These are phyloP conservation scores for Orbilia brochopaga DNA, from an alignment of 2,329 filamentous ascomycete genomes.

Conservation along the genomic window DNA sequence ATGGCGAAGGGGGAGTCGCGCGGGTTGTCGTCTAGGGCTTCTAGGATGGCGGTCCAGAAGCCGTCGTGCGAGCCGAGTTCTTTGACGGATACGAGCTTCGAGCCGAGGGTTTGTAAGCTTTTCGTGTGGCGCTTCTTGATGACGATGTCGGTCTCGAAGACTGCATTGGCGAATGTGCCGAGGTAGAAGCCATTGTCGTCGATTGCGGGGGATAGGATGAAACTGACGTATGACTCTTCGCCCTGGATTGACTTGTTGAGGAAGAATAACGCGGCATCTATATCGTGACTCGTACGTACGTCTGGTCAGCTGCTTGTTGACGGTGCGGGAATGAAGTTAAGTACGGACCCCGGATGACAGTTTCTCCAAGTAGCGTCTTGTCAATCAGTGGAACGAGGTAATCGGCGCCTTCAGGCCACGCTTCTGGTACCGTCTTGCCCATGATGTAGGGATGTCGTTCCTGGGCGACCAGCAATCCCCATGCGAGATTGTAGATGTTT, in stretches of 20 bases:
- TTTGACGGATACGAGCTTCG: slow-evolving; percentile 36
- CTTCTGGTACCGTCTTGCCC: slow-evolving; percentile 34
- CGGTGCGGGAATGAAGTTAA: background rate
- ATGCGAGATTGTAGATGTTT: slow-evolving; percentile 43
- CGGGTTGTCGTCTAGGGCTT: slow-evolving; percentile 52
- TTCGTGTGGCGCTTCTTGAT: slow-evolving; percentile 53
- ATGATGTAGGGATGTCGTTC: slow-evolving; percentile 45
- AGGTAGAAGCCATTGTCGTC: slow-evolving; percentile 49
- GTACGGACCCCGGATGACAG: slow-evolving; percentile 28
- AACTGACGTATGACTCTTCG: slow-evolving; percentile 53
- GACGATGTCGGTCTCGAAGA: slow-evolving; percentile 52
- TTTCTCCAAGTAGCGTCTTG: slow-evolving; percentile 40
- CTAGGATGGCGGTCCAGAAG: slow-evolving; percentile 52
- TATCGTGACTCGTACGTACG: too few relatives aligned
- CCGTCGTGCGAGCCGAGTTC: slow-evolving; percentile 25
- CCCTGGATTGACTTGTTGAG: slow-evolving; percentile 40
- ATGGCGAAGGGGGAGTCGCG: slow-evolving; percentile 53
- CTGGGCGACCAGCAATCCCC: slow-evolving; percentile 37
- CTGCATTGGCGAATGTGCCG: slow-evolving; percentile 52
- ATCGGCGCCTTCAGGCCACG: slow-evolving; percentile 38
- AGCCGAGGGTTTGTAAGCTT: slow-evolving; percentile 51
- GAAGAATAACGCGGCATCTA: slow-evolving; percentile 42
- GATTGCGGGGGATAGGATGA: slow-evolving; percentile 52
- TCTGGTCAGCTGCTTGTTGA: background rate
- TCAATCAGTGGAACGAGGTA: slow-evolving; percentile 39